Percentiles rank a stretch among this genome's conserved stretches.
These are phyloP conservation scores for Tetrapisispora namnaoensis DNA, from an alignment of 805 yeast genomes.

Conservation along the genomic window DNA sequence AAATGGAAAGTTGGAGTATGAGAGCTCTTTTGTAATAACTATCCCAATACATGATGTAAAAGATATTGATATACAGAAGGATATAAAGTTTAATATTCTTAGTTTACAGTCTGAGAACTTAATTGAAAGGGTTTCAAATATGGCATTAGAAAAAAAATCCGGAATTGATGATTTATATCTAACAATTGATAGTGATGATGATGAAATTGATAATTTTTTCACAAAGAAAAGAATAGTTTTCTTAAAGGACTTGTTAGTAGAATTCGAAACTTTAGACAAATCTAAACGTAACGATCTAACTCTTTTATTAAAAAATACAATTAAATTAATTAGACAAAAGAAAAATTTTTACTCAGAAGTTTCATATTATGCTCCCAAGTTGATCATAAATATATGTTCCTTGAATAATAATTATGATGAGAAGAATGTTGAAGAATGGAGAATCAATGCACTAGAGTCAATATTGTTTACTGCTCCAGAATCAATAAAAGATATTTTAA, in stretches of 20 bases:
- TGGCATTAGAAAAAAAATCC: neutral
- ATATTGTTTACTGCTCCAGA: constrained; percentile 47
- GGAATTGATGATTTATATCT: neutral
- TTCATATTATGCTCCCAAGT: constrained; percentile 42
- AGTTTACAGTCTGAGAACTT: no score
- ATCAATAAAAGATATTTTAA: constrained; percentile 31
- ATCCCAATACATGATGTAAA: constrained; percentile 12
- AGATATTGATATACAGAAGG: neutral
- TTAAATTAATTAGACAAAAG: constrained; percentile 55
- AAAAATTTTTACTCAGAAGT: constrained; percentile 51
- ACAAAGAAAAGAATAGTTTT: constrained; percentile 45
- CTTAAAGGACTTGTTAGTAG: constrained; percentile 57
- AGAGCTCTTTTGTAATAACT: constrained; percentile 19
- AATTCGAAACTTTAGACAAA: constrained; percentile 36
- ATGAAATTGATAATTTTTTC: constrained; percentile 2
- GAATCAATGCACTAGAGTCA: constrained; percentile 56
- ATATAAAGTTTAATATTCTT: constrained; percentile 6
- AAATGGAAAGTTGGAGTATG: constrained; percentile 18
- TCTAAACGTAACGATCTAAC: constrained; percentile 30
- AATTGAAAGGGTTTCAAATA: neutral
- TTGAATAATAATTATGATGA: constrained; percentile 50
- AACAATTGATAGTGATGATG: constrained; percentile 21
- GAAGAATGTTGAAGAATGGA: constrained; percentile 50
- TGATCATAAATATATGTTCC: constrained; percentile 43
- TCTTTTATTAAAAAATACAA: constrained; percentile 34